Conservation (phyloP, 805 yeast species). For the Teunomyces atbi region DNA sequence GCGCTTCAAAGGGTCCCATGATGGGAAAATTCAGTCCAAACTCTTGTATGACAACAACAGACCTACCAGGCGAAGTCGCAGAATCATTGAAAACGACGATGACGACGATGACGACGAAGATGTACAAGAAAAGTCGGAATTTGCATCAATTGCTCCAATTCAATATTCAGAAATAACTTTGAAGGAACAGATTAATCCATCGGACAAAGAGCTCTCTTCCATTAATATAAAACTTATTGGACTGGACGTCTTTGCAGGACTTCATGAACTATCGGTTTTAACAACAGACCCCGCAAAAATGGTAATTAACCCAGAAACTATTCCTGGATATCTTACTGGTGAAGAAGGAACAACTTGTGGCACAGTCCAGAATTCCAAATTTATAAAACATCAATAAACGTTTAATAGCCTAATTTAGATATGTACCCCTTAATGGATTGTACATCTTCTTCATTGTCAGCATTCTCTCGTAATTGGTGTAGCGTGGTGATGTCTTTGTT, state of each 20-base stretch:
- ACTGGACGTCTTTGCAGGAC: slow-evolving; percentile 72
- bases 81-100: slow-evolving; percentile 14
- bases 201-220: slow-evolving; percentile 15
- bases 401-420: slow-evolving; percentile 26
- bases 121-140: slow-evolving; percentile 30
- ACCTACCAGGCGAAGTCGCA: slow-evolving; percentile 16
- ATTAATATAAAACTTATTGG: slow-evolving; percentile 52
- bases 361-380: slow-evolving; percentile 7
- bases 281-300: slow-evolving; percentile 23
- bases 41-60: slow-evolving; percentile 38
- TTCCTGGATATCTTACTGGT: slow-evolving; percentile 81
- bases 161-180: slow-evolving; percentile 49
- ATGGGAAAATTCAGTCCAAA: slow-evolving; percentile 34
- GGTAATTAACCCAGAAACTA: slow-evolving; percentile 49
- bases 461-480: slow-evolving; percentile 17
- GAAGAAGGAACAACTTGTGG: slow-evolving; percentile 63
- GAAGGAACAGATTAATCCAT: slow-evolving; percentile 25
- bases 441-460: slow-evolving; percentile 19
- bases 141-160: slow-evolving; percentile 57
- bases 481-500: slow-evolving; percentile 37
- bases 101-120: slow-evolving; percentile 20
- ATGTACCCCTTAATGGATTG: slow-evolving; percentile 20
- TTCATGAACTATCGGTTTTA: slow-evolving; percentile 59
- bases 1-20: slow-evolving; percentile 58
- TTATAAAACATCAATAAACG: neutral